A percentile compares a stretch with the other conserved stretches of the same genome.
These are phyloP conservation scores for Toxoplasma gondii DNA, from an alignment of 169 alveolate species.

Conservation along the genomic window DNA sequence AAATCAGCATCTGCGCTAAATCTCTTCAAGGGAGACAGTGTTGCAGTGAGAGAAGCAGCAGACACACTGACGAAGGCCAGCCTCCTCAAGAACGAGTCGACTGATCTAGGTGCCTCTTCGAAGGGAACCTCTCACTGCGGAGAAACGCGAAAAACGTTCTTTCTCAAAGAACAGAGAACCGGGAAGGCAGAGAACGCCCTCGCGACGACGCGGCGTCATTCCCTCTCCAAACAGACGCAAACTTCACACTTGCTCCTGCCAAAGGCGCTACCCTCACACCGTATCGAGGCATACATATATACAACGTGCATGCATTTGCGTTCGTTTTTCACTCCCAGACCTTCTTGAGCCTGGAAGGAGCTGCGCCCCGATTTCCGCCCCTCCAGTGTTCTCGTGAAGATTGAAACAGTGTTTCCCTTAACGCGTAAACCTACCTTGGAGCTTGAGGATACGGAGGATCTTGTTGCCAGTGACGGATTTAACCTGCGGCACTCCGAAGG, in stretches of 20 bases:
- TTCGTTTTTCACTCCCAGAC: too few relatives aligned
- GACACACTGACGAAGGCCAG: background rate
- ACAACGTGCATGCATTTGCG: too few relatives aligned
- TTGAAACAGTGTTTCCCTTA: background rate
- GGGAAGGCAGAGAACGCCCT: background rate
- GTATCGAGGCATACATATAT: too few relatives aligned
- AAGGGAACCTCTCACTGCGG: background rate
- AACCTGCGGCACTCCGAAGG: constrained; percentile 97
- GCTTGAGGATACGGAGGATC: constrained; percentile 96
- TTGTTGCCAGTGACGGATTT: constrained; percentile 95
- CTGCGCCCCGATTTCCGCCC: too few relatives aligned
- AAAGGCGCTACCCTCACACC: too few relatives aligned
- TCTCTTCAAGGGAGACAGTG: background rate
- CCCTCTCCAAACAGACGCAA: too few relatives aligned
- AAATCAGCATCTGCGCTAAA: constrained; percentile 25
- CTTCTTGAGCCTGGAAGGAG: too few relatives aligned
- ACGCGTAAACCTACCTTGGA: constrained; percentile 83
- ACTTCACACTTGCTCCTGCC: too few relatives aligned
- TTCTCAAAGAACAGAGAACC: background rate
- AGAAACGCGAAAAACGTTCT: background rate
- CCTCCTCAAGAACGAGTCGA: background rate
- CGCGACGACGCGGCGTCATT: too few relatives aligned
- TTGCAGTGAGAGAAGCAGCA: background rate
- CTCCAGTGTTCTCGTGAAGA: background rate
- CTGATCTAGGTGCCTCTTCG: background rate